A percentile compares a stretch with the other conserved stretches of the same genome.
phyloP scores from a whole-genome alignment of 1,284 basidiomycete species.

The Fomitiporia mediterranea region DNA sequence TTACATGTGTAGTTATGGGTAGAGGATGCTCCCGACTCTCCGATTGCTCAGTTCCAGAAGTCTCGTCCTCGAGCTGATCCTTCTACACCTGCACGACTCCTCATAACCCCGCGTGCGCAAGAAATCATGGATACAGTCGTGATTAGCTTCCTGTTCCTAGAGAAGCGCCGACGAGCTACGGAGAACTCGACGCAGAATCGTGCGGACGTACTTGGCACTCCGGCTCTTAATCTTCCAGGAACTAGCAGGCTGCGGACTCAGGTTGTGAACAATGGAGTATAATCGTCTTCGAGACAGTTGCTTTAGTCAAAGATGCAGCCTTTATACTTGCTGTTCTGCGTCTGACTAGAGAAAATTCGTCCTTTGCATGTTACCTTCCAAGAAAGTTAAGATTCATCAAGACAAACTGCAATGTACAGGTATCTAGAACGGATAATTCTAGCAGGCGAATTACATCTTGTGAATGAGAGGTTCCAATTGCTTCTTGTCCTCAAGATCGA shows the following conservation, averaged over 20 bases:
- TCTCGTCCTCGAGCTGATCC: slow-evolving; percentile 24
- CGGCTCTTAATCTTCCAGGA: slow-evolving; percentile 2
- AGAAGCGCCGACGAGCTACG: slow-evolving; percentile 29
- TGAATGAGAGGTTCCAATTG: background rate
- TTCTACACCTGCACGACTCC: slow-evolving; percentile 28
- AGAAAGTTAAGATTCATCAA: no score
- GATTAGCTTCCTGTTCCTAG: slow-evolving; percentile 38
- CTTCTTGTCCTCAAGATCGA: slow-evolving; percentile 1
- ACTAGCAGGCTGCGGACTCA: background rate
- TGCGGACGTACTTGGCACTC: slow-evolving; percentile 12
- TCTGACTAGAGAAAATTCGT: no score
- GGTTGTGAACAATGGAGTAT: background rate
- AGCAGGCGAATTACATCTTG: background rate
- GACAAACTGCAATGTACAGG: background rate
- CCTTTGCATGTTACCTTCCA: no score
- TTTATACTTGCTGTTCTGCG: no score
- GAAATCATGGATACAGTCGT: slow-evolving; percentile 36
- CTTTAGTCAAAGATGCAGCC: no score
- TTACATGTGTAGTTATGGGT: slow-evolving; percentile 34
- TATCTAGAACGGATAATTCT: background rate
- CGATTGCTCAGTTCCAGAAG: slow-evolving; percentile 36
- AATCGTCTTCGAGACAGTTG: no score
- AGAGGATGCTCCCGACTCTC: slow-evolving; percentile 28
- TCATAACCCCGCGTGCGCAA: slow-evolving; percentile 31
- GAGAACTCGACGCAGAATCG: slow-evolving; percentile 26